Evolutionary conservation across 1,139 yeast genomes (phyloP).

Genomic region (Saccharomyces hybrid): DNA sequence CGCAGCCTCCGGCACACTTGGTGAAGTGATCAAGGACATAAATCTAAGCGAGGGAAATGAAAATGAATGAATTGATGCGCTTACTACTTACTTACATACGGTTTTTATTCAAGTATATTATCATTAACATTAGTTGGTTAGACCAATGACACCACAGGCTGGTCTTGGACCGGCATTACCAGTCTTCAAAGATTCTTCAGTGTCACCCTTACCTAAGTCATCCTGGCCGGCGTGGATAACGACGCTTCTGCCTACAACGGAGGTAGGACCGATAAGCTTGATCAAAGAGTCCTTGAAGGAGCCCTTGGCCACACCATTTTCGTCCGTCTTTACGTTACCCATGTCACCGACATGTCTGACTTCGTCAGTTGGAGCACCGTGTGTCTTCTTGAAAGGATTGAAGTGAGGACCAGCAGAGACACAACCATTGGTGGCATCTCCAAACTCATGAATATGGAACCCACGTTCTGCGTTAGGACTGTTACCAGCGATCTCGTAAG

Average conservation of each 20-base stretch:
- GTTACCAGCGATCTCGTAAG: slow-evolving; percentile 85
- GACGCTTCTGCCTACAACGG: slow-evolving; percentile 89
- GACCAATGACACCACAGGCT: slow-evolving; percentile 98
- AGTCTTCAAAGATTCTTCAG: slow-evolving; percentile 87
- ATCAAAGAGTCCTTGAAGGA: slow-evolving; percentile 66
- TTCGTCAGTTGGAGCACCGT: slow-evolving; percentile 90
- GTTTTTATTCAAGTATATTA: not conserved
- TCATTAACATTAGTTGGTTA: slow-evolving; percentile 37
- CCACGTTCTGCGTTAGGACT: slow-evolving; percentile 85
- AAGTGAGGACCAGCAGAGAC: slow-evolving; percentile 98
- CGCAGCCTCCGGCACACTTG: slow-evolving; percentile 35
- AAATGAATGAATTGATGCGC: not conserved
- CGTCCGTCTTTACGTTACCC: slow-evolving; percentile 88
- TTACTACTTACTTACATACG: not conserved
- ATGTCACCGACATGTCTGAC: slow-evolving; percentile 94
- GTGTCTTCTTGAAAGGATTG: slow-evolving; percentile 86
- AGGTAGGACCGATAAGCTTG: slow-evolving; percentile 76
- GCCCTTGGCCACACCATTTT: slow-evolving; percentile 84
- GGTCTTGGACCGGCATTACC: slow-evolving; percentile 99
- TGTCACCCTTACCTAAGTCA: slow-evolving; percentile 95
- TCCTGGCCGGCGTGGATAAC: slow-evolving; percentile 93
- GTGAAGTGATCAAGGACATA: not conserved
- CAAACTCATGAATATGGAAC: slow-evolving; percentile 95
- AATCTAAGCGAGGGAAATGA: no score
- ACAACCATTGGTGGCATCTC: slow-evolving; percentile 98